These are phyloP conservation scores for Wickerhamomyces queroliae DNA, from an alignment of 805 yeast species.

Conservation along the genomic window DNA sequence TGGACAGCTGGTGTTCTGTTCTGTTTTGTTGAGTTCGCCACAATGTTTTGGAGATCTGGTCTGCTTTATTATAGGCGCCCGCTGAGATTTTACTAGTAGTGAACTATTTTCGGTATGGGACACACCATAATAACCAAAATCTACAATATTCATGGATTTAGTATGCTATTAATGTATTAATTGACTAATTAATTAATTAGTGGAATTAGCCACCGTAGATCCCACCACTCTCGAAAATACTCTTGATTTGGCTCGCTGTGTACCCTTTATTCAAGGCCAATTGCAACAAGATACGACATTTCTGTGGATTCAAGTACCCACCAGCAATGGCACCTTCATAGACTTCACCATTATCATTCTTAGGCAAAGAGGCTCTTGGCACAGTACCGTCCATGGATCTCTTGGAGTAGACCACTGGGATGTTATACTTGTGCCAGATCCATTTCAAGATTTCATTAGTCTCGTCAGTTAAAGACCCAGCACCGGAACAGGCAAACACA, in stretches of 20 bases:
- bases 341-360: conserved; percentile 27
- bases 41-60: too few relatives aligned
- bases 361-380: conserved; percentile 42
- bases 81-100: too few relatives aligned
- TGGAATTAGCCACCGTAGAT: conserved; percentile 33
- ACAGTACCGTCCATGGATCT: conserved; percentile 71
- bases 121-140: too few relatives aligned
- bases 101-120: too few relatives aligned
- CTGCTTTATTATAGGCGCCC: too few relatives aligned
- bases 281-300: conserved; percentile 52
- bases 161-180: too few relatives aligned
- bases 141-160: too few relatives aligned
- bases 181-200: too few relatives aligned
- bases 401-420: conserved; percentile 60
- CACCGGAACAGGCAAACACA: conserved; percentile 67
- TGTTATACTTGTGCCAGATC: conserved; percentile 30
- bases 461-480: conserved; percentile 53
- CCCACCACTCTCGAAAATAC: conserved; percentile 29
- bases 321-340: conserved; percentile 47
- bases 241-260: conserved; percentile 28
- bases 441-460: conserved; percentile 40
- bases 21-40: too few relatives aligned
- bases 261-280: conserved; percentile 38
- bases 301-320: conserved; percentile 63
- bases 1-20: too few relatives aligned